phyloP scores from a whole-genome alignment of 805 yeast genomes.

The Lachancea sp. region DNA sequence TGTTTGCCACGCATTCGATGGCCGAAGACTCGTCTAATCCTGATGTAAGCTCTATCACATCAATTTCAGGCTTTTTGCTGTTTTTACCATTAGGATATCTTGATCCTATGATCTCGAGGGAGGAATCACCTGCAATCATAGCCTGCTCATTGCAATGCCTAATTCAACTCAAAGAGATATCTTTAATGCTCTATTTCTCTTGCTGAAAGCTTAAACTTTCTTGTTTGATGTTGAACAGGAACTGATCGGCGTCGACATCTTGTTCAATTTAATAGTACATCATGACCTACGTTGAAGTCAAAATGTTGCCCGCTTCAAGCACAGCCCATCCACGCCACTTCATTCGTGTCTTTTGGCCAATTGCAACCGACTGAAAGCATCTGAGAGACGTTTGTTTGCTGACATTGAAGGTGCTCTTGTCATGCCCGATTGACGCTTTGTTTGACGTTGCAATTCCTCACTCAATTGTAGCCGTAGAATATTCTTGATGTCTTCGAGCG shows the following conservation, averaged over 20 bases:
- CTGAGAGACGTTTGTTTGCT: constrained; percentile 23
- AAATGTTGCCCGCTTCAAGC: too few species aligned
- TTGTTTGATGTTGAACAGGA: too few species aligned
- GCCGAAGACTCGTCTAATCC: constrained; percentile 1
- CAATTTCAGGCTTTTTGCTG: not conserved
- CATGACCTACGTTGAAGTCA: not conserved
- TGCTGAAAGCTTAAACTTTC: too few species aligned
- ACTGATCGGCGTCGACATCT: not conserved
- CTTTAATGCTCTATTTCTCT: too few species aligned
- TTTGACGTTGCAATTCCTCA: constrained; percentile 24
- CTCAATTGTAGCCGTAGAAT: constrained; percentile 29
- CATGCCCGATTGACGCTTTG: constrained; percentile 14
- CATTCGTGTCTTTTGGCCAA: not conserved
- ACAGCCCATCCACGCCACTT: not conserved
- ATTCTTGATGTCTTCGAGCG: constrained; percentile 21
- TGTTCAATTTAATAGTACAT: not conserved
- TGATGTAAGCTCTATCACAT: constrained; percentile 6
- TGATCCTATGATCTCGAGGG: constrained; percentile 4
- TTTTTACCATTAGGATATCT: not conserved
- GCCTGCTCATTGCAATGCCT: not conserved
- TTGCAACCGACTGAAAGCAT: constrained; percentile 21
- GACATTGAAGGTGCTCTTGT: constrained; percentile 20
- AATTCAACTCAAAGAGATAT: not conserved
- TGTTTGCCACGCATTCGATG: not conserved
- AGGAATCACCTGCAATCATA: constrained; percentile 3